These are phyloP conservation scores for Apophysomyces variabilis DNA, from an alignment of 371 early-diverging fungal species.

Conservation along the genomic window DNA sequence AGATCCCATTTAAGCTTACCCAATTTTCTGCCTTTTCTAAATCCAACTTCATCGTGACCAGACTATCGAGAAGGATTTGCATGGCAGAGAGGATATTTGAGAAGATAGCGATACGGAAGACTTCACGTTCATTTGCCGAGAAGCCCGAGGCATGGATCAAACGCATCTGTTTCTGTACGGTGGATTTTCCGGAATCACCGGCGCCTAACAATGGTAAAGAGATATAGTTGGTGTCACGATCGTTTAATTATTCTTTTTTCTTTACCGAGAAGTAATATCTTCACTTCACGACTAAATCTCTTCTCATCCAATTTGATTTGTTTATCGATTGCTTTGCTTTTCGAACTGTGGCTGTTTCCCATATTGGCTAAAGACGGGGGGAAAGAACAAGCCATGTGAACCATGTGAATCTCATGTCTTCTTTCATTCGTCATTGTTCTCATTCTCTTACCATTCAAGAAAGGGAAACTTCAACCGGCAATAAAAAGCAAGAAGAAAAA, in stretches of 20 bases:
- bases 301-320: conserved; percentile 78
- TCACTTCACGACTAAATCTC: conserved; percentile 80
- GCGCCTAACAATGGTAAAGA: conserved; percentile 67
- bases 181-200: conserved; percentile 97
- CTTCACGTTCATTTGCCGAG: conserved; percentile 78
- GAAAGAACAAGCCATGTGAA: too few species aligned
- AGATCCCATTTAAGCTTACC: conserved; percentile 27
- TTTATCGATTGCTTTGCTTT: conserved; percentile 80
- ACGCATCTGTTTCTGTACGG: conserved; percentile 96
- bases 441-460: conserved; percentile 23
- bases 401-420: too few species aligned
- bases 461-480: neutral
- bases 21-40: conserved; percentile 65
- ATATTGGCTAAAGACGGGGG: conserved; percentile 21
- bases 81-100: conserved; percentile 85
- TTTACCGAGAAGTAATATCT: conserved; percentile 86
- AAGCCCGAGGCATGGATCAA: conserved; percentile 94
- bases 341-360: conserved; percentile 31
- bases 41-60: conserved; percentile 70
- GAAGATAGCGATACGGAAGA: conserved; percentile 87
- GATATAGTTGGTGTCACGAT: conserved; percentile 6
- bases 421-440: too few species aligned
- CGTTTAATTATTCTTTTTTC: conserved; percentile 1
- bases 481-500: conserved; percentile 11
- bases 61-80: conserved; percentile 86